Conservation (phyloP, 2,329 filamentous ascomycete genomes). For the Neonectria neomacrospora region DNA sequence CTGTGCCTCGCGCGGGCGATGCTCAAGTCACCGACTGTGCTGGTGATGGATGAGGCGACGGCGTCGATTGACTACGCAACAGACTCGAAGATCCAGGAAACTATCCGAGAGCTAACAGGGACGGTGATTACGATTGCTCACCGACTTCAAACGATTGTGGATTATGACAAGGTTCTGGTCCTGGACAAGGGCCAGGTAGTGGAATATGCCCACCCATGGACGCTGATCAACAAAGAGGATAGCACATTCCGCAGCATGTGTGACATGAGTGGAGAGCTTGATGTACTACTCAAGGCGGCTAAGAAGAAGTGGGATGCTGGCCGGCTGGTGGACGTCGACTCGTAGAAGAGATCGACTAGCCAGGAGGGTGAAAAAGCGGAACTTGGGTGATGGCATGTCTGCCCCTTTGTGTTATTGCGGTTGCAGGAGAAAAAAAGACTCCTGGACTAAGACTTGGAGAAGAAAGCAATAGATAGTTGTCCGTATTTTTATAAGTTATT, state of each 20-base stretch:
- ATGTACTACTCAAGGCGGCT: slow-evolving; percentile 61
- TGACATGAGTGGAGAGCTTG: slow-evolving; percentile 70
- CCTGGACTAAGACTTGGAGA: slow-evolving; percentile 25
- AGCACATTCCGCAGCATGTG: slow-evolving; percentile 74
- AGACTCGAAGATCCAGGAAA: slow-evolving; percentile 95
- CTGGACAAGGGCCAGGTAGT: slow-evolving; percentile 88
- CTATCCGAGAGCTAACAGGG: slow-evolving; percentile 90
- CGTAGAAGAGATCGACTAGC: slow-evolving; percentile 32
- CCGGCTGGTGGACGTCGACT: slow-evolving; percentile 50
- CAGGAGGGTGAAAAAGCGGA: slow-evolving; percentile 14
- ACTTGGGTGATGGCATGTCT: neutral
- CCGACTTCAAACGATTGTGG: slow-evolving; percentile 93
- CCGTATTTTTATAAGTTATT: slow-evolving; percentile 6
- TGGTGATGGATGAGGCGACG: slow-evolving; percentile 99
- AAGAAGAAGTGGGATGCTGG: slow-evolving; percentile 63
- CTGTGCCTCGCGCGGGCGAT: slow-evolving; percentile 93
- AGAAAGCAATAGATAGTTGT: slow-evolving; percentile 32
- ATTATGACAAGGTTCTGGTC: slow-evolving; percentile 97
- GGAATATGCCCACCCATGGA: slow-evolving; percentile 91
- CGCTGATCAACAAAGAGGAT: slow-evolving; percentile 76
- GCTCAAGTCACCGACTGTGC: slow-evolving; percentile 87
- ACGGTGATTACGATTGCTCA: slow-evolving; percentile 98
- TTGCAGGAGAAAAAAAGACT: slow-evolving; percentile 14
- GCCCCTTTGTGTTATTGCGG: slow-evolving; percentile 13
- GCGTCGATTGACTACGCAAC: slow-evolving; percentile 97